These are phyloP conservation scores for Adansonia digitata DNA, from an alignment of 345 rosid genomes.

Conservation along the genomic window DNA sequence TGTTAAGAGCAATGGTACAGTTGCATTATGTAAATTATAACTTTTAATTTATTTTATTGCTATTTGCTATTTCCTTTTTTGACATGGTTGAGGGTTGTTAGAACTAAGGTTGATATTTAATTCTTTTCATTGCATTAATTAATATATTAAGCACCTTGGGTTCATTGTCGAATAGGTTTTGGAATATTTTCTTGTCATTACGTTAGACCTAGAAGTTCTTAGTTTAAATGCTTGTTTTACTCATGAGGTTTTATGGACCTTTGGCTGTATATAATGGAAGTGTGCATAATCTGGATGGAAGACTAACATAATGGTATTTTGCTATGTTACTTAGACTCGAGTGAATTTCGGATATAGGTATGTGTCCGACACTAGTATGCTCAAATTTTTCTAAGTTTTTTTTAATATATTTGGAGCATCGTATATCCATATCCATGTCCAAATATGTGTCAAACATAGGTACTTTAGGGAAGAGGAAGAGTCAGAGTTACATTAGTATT, in stretches of 20 bases:
- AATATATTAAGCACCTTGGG: neutral
- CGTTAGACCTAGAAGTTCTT: neutral
- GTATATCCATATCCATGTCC: too few relatives aligned
- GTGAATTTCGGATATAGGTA: too few relatives aligned
- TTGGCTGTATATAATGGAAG: neutral
- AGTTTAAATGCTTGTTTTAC: neutral
- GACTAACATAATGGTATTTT: neutral
- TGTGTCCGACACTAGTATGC: too few relatives aligned
- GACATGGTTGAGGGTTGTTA: neutral
- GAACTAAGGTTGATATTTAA: neutral
- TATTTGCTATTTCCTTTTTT: neutral
- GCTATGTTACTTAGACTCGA: too few relatives aligned
- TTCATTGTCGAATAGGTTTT: neutral
- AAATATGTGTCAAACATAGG: too few relatives aligned
- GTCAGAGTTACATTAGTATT: too few relatives aligned
- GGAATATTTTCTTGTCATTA: neutral
- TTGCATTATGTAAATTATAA: neutral
- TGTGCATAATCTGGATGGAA: neutral
- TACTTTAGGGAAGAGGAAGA: too few relatives aligned
- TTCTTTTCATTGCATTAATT: neutral
- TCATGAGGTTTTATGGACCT: neutral
- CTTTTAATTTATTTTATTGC: neutral
- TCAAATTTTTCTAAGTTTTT: too few relatives aligned
- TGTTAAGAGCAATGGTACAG: conserved; percentile 83
- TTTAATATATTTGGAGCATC: too few relatives aligned